Base-by-base conservation (phyloP, 495 filamentous ascomycete species). In the Neurospora sp. region DNA sequence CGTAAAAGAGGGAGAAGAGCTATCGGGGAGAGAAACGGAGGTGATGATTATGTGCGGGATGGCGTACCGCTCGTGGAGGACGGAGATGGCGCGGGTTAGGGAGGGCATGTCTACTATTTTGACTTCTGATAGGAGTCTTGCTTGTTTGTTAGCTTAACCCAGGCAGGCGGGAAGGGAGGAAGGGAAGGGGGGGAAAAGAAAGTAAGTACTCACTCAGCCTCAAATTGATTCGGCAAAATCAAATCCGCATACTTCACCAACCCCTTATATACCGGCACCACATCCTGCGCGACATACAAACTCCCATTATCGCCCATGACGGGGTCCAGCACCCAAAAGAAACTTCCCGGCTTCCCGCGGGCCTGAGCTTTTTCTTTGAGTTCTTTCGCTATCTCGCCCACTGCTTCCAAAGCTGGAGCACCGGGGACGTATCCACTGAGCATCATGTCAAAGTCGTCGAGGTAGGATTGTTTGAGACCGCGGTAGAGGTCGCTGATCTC, bases 241-340 rank as follows among this genome's bases (percentile, higher is more conserved):
- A 99, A 80, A 79, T 99, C 96, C 5, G 96, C 96, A 76, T 94
- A 86, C 27, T 82, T 82, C 48, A 97, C 83, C 68, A 96, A 83
- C 16, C 85, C 86, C 80, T 92, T 94, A 80, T 98, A 99, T n/a
- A 91, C 92, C 0, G 94, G 94, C 40, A 97, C 91, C 4, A 96
- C 93, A 72, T 96, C 93, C 73, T 94, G 89, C 31, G 88, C 91
- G 68, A 99, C 94, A 80, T 99, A 99, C 27, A 98, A 84, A 44
- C 88, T 88, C 41, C 93, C 96, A 77, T 97, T 92, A 78, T 99
- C 96, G 61, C 96, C 96, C 96, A 99, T 99, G 16, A 99, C 96
- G 1, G 96, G 96, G 80, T 99, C 96, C 61, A 99, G 85, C n/a
- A 97, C 91, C 94, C 94, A 98, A 82, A 98, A 98, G 83, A 98